Evolutionary conservation across 768 basidiomycete species (phyloP).

Genomic region (Daedaleopsis nitida): DNA sequence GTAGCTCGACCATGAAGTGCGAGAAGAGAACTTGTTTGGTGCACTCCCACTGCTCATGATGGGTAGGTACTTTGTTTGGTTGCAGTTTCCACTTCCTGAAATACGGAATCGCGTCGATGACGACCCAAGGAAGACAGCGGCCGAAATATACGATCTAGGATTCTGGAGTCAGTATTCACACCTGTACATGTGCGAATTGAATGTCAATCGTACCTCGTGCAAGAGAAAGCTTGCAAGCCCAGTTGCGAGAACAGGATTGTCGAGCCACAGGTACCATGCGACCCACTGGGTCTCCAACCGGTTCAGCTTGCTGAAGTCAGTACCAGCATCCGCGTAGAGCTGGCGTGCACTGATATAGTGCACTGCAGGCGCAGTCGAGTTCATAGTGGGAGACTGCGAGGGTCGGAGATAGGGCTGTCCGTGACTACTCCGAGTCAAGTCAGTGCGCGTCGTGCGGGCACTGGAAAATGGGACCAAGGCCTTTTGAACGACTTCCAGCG

Average conservation of each 20-base stretch:
- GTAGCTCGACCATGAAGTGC: slow-evolving; percentile 94
- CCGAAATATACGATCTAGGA: slow-evolving; percentile 93
- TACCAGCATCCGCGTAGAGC: slow-evolving; percentile 49
- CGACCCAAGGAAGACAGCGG: slow-evolving; percentile 91
- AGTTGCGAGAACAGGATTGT: slow-evolving; percentile 90
- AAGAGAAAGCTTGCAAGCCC: slow-evolving; percentile 90
- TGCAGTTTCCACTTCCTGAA: slow-evolving; percentile 95
- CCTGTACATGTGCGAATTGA: not conserved
- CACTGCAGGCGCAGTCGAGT: slow-evolving; percentile 21
- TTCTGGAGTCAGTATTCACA: too few relatives aligned
- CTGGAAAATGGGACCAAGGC: too few relatives aligned
- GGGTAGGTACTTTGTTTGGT: slow-evolving; percentile 77
- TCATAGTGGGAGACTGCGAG: slow-evolving; percentile 15
- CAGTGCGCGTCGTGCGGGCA: too few relatives aligned
- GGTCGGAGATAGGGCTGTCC: not conserved
- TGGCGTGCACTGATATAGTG: slow-evolving; percentile 32
- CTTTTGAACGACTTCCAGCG: too few relatives aligned
- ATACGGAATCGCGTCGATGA: slow-evolving; percentile 92
- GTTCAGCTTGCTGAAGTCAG: slow-evolving; percentile 60
- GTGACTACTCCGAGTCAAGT: not conserved
- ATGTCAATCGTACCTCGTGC: slow-evolving; percentile 76
- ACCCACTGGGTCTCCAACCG: slow-evolving; percentile 84
- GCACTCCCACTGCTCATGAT: slow-evolving; percentile 91
- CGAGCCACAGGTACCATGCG: slow-evolving; percentile 83
- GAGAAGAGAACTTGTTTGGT: slow-evolving; percentile 92